Base-by-base conservation (phyloP, 2,329 filamentous ascomycete species). In the Ceratocystiopsis minuta region DNA sequence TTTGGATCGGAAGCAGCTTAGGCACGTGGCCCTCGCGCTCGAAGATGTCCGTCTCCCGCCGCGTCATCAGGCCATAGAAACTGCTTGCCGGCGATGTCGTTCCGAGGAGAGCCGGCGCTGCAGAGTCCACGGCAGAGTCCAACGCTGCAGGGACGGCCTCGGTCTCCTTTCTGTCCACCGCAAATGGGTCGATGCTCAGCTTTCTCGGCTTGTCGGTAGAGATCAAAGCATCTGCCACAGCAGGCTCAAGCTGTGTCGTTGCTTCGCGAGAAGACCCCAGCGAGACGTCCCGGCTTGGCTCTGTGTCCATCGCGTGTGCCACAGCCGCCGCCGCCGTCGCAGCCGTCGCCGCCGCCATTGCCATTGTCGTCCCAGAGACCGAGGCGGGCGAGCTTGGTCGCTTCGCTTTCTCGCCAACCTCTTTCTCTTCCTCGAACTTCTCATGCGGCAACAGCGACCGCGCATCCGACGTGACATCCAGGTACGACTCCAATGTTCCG, bases 1-100 rank as follows among this genome's bases (percentile, higher is more conserved):
- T 50, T 16, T 44, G 40, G 15, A 51, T 36, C 0, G 53, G 52
- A 10, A 59, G 51, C 20, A 59, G 51, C 43, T 55, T 53, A 0
- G 56, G 56, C 2, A 54, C 51, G 9, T 57, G 54, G 20, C 51
- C 53, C n/a, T 55, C 52, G 5, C 43, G 43, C 15, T 53, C 52
- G 36, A 52, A 54, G 6, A 54, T 49, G 16, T 55, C 52, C 6
- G 48, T 44, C 15, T 44, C 48, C 10, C 37, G 20, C 16, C 47
- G 46, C 6, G 41, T 45, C 47, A 58, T 57, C 38, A 58, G 45
- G 9, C 52, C 53, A 10, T 54, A 50, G 11, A 51, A 49, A 17
- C 50, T 43, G 1, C 50, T 48, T n/a, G 51, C 43, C 13, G 47
- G 47, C 11, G 46, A 41, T 1, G 37, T 36, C 16, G 43, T 37